Percentiles rank a stretch among this genome's conserved stretches.
Conservation (phyloP, 2,329 filamentous ascomycete species). For the Cladophialophora carrionii region DNA sequence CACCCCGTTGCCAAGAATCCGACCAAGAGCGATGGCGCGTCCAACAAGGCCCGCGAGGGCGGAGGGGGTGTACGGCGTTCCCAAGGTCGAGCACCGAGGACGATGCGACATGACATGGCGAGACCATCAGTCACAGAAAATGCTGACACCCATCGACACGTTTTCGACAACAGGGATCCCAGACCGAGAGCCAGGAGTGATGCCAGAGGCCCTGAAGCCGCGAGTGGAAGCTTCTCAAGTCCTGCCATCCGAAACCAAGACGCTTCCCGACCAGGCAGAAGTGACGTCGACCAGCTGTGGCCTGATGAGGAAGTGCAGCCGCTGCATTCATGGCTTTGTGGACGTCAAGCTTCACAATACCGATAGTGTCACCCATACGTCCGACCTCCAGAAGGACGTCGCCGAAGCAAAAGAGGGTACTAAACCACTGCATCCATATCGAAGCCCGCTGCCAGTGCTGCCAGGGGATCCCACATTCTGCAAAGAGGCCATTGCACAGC, state of each 20-base stretch:
- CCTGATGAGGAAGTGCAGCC: slow-evolving; percentile 36
- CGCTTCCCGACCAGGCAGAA: slow-evolving; percentile 10
- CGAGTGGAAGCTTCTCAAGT: slow-evolving; percentile 9
- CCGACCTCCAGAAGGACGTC: slow-evolving; percentile 24
- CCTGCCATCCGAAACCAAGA: not conserved
- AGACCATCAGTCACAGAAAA: not conserved
- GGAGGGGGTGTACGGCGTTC: slow-evolving; percentile 28
- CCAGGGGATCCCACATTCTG: slow-evolving; percentile 16
- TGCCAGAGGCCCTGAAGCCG: slow-evolving; percentile 23
- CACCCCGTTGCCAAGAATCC: slow-evolving; percentile 24
- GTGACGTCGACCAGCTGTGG: slow-evolving; percentile 18
- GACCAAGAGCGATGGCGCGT: slow-evolving; percentile 27
- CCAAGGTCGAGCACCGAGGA: slow-evolving; percentile 21
- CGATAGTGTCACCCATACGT: slow-evolving; percentile 32
- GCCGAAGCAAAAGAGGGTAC: slow-evolving; percentile 17
- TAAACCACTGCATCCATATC: slow-evolving; percentile 22
- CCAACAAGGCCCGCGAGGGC: slow-evolving; percentile 25
- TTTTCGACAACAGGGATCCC: not conserved
- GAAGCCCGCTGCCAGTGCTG: slow-evolving; percentile 24
- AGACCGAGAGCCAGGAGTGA: slow-evolving; percentile 6
- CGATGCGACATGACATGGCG: slow-evolving; percentile 6
- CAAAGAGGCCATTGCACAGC: not conserved
- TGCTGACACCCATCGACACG: not conserved
- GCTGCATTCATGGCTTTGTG: slow-evolving; percentile 34
- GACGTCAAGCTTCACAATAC: slow-evolving; percentile 29